phyloP scores from a whole-genome alignment of 1,284 basidiomycete genomes.

The Chondrostereum purpureum region DNA sequence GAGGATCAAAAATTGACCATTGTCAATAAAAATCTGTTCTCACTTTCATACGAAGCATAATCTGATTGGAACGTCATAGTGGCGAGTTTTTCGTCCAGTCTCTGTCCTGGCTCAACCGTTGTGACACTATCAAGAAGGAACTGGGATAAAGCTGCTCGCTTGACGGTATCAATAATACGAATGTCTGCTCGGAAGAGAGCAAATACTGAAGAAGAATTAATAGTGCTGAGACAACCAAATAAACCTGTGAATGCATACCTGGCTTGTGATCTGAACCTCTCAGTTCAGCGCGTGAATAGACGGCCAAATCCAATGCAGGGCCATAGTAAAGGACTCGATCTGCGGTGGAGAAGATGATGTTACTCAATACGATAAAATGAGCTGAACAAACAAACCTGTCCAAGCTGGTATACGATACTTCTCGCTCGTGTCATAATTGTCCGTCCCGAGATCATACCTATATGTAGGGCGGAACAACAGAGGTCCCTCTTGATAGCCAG shows the following conservation, averaged over 20 bases:
- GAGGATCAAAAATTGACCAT: constrained; percentile 3
- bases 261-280: constrained; percentile 92
- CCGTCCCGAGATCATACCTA: constrained; percentile 78
- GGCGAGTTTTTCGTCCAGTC: constrained; percentile 66
- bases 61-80: constrained; percentile 36
- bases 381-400: constrained; percentile 83
- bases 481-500: constrained; percentile 84
- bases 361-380: neutral
- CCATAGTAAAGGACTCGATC: constrained; percentile 92
- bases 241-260: constrained; percentile 35
- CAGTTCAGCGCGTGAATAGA: constrained; percentile 76
- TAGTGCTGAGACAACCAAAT: neutral
- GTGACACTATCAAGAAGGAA: constrained; percentile 60
- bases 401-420: constrained; percentile 96
- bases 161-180: constrained; percentile 71
- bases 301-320: constrained; percentile 50
- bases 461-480: constrained; percentile 88
- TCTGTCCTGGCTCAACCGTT: constrained; percentile 55
- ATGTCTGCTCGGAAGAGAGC: constrained; percentile 77
- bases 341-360: constrained; percentile 22
- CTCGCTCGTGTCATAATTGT: constrained; percentile 92
- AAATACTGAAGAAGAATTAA: constrained; percentile 52
- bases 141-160: constrained; percentile 65
- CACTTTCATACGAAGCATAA: constrained; percentile 25
- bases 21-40: too few relatives aligned